These are phyloP conservation scores for Oidiodendron maius DNA, from an alignment of 495 filamentous ascomycete genomes.

Conservation along the genomic window DNA sequence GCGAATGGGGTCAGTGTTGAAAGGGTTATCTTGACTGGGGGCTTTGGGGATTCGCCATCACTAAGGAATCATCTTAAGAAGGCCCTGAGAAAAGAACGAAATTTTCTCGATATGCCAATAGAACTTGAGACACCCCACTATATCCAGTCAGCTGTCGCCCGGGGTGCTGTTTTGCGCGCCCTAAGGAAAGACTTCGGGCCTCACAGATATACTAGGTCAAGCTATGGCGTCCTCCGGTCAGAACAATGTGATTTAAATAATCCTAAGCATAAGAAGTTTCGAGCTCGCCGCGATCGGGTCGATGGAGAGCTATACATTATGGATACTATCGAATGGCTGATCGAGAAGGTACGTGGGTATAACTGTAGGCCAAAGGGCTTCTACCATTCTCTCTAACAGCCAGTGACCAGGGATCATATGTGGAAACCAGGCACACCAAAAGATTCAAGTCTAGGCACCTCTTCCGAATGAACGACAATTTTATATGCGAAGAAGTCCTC, in stretches of 20 bases:
- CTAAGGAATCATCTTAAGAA: no score
- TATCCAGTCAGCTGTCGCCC: constrained; percentile 26
- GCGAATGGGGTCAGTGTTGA: no score
- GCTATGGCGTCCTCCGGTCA: constrained; percentile 25
- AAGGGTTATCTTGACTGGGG: no score
- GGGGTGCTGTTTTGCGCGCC: constrained; percentile 26
- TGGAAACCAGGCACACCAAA: constrained; percentile 6
- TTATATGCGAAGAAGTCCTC: constrained; percentile 15
- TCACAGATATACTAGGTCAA: constrained; percentile 16
- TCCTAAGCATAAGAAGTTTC: constrained; percentile 17
- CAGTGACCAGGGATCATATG: constrained; percentile 8
- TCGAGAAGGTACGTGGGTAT: no score
- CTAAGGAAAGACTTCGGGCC: constrained; percentile 25
- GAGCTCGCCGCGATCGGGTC: constrained; percentile 5
- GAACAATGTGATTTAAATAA: constrained; percentile 16
- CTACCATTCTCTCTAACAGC: no score
- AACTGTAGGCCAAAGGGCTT: no score
- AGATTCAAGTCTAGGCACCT: constrained; percentile 13
- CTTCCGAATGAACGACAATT: constrained; percentile 6
- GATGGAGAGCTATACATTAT: constrained; percentile 10
- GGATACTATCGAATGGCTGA: constrained; percentile 18
- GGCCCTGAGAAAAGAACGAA: no score
- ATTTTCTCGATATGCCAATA: no score
- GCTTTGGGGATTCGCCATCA: no score
- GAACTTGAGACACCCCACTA: no score